A percentile compares a stretch with the other conserved stretches of the same genome.
Evolutionary conservation across 2,329 filamentous ascomycete species (phyloP).

Genomic region (Nannizziopsis arthrosporioides): DNA sequence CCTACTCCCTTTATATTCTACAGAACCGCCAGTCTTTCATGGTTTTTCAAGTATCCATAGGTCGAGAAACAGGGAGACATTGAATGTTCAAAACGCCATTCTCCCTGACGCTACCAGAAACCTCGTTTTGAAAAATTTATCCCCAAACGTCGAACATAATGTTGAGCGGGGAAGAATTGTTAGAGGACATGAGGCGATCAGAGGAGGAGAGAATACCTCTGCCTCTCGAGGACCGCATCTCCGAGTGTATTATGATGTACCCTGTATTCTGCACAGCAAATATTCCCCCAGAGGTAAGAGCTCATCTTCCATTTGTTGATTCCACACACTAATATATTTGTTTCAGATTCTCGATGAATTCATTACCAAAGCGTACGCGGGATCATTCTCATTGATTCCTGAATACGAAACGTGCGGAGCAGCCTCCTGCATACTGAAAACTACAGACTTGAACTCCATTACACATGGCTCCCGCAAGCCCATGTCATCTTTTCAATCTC

Average conservation of each 20-base stretch:
- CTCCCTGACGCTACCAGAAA: too few species aligned
- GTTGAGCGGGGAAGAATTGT: too few species aligned
- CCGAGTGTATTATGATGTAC: background rate
- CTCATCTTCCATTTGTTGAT: background rate
- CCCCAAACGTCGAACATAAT: too few species aligned
- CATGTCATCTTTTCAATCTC: slow-evolving; percentile 8
- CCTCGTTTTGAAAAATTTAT: background rate
- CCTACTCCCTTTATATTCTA: too few species aligned
- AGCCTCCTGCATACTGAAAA: slow-evolving; percentile 6
- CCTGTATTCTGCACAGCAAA: slow-evolving; percentile 6
- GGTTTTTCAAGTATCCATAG: too few species aligned
- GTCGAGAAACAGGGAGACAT: too few species aligned
- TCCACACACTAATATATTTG: background rate
- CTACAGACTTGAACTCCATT: slow-evolving; percentile 7
- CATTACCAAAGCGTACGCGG: slow-evolving; percentile 7
- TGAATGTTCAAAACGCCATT: too few species aligned
- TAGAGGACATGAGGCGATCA: too few species aligned
- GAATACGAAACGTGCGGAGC: background rate
- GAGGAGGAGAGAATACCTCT: background rate
- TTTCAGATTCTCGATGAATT: slow-evolving; percentile 11
- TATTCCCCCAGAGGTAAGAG: slow-evolving; percentile 5
- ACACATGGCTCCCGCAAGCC: slow-evolving; percentile 11
- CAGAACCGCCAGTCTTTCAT: too few species aligned
- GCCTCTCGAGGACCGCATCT: slow-evolving; percentile 1
- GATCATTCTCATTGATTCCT: background rate